Percentiles rank a stretch among this genome's conserved stretches.
Evolutionary conservation across 1,139 yeast genomes (phyloP).

Genomic region (Casaregolazyma suthepensis): DNA sequence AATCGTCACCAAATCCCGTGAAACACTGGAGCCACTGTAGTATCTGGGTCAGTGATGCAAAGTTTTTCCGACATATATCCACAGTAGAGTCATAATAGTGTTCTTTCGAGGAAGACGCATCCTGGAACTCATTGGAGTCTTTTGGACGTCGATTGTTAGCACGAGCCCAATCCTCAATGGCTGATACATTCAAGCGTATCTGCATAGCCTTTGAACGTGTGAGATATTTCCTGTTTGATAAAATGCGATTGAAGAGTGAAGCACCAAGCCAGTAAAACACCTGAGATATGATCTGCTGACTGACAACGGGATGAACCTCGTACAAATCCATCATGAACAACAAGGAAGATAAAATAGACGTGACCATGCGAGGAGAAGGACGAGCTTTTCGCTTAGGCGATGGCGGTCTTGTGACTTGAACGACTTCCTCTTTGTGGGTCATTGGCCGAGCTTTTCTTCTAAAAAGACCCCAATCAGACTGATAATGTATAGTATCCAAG

Average conservation of each 20-base stretch:
- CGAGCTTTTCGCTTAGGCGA: conserved; percentile 58
- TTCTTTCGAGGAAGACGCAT: conserved; percentile 10
- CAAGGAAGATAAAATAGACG: conserved; percentile 84
- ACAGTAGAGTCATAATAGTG: conserved; percentile 31
- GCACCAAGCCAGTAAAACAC: conserved; percentile 75
- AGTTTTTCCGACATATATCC: conserved; percentile 56
- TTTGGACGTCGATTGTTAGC: conserved; percentile 60
- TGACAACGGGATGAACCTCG: conserved; percentile 67
- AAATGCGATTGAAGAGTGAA: conserved; percentile 64
- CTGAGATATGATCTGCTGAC: conserved; percentile 70
- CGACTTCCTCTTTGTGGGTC: conserved; percentile 47
- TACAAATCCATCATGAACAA: conserved; percentile 80
- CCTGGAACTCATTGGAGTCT: conserved; percentile 31
- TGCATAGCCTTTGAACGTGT: conserved; percentile 86
- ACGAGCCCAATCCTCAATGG: conserved; percentile 90
- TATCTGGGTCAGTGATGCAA: conserved; percentile 70
- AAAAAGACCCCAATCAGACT: conserved; percentile 40
- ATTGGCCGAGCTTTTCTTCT: conserved; percentile 26
- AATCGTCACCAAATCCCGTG: conserved; percentile 56
- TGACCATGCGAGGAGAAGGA: conserved; percentile 82
- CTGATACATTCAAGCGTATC: conserved; percentile 75
- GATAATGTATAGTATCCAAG: conserved; percentile 36
- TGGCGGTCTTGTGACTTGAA: conserved; percentile 63
- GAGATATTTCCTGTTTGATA: conserved; percentile 59
- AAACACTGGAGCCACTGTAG: conserved; percentile 89